Base-by-base conservation (phyloP, 2,329 filamentous ascomycete genomes). In the Ophiostoma pallidulum region DNA sequence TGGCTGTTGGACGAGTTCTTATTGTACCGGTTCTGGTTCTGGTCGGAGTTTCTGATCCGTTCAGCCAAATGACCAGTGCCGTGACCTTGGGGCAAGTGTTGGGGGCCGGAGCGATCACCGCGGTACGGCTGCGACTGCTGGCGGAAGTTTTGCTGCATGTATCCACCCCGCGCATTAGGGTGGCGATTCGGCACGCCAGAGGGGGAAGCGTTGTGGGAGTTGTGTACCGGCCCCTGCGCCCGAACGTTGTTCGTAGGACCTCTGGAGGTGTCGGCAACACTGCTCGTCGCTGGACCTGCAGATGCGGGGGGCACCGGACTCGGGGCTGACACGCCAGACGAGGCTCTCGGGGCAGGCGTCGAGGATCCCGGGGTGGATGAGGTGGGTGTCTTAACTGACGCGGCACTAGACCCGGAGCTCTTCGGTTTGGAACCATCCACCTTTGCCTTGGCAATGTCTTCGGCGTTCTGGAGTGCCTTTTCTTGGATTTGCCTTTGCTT, bases 401-500 rank as follows among this genome's bases (percentile, higher is more conserved):
- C 35, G 7, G 37, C 31, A 29, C 43, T 41, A 16, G 38, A 18
- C 13, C 26, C 24, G 1, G 51, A 9, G 37, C 67, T 60, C 60
- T 80, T 80, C 47, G 76, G 70, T 57, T 79, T 74, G 4, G 69
- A 66, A 6, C 18, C n/a, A 19, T 63, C 60, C 47, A 65, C 62
- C 60, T 68, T 79, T 62, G 58, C 68, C 57, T 57, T 69, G 8
- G 66, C 63, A n/a, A 76, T 65, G 53, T 81, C 77, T 53, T 87
- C 81, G 3, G 80, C 82, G 55, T 91, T 84, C 59, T 80, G 78
- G 51, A 86, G 80, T 1, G 88, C 88, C 64, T 90, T 94, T 57
- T 89, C 84, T 59, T 95, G 84, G 53, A 98, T 97, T 60, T 90
- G 81, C 59, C 89, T 82, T 66, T 97, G 92, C 69, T 96, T 98